Base-by-base conservation (phyloP, 345 rosid species). In the Pseudoturritis turrita region DNA sequence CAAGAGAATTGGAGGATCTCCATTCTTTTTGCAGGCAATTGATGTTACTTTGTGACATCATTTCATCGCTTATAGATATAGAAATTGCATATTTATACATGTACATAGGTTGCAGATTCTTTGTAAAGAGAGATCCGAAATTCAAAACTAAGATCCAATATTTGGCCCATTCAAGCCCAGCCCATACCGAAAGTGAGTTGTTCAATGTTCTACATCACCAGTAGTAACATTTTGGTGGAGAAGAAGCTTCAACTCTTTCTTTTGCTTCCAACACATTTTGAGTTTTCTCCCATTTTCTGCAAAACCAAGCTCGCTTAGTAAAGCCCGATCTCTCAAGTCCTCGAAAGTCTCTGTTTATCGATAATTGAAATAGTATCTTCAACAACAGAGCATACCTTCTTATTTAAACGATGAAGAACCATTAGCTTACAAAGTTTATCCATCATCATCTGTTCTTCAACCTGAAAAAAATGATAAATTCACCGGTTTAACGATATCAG, bases 371-470 rank as follows among this genome's bases (percentile, higher is more conserved):
- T 4, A 22, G 55, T 23, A 44, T 29, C 12, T 59, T 31, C 41
- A 68, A 33, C 33, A 62, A 46, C 17, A 26, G 46, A 68, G 31
- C 51, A 75, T 72, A 88, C 97, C 86, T 83, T 79, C 28, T 85
- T 75, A 11, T 78, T 71, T 25, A 64, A 40, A 70, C 75, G 83
- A 4, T 81, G 86, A 28, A 82, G 72, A 62, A 63, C 19, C 90
- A 82, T 80, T 67, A 91, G 68, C 47, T 85, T 84, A 44, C 59
- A 84, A 72, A 87, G 86, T 74, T 91, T 91, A 63, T 79, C 80
- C 97, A 89, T 87, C 70, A 87, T 71, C 90, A 87, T 87, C 75
- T 86, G 86, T 71, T 91, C 91, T 78, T 87, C 97, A 45, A 89
- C 91, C 93, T 91, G 75, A 61, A 79, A 49, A 18, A 61, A 13